phyloP scores from a whole-genome alignment of 1,139 yeast species.

The Yamadazyma spencermartinsiae region DNA sequence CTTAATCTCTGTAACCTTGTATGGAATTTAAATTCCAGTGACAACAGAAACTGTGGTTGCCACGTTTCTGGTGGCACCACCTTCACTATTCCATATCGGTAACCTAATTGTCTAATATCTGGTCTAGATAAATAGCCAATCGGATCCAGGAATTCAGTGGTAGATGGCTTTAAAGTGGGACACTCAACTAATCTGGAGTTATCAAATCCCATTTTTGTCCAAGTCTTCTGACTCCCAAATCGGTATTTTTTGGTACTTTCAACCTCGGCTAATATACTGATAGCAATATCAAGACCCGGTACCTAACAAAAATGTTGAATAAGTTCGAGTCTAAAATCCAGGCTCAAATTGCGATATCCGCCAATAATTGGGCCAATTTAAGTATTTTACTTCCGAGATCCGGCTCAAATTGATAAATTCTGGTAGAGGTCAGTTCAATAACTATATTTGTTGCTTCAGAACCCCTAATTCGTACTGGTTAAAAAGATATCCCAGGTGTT shows the following conservation, averaged over 20 bases:
- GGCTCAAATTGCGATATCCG: not conserved
- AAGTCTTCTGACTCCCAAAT: not conserved
- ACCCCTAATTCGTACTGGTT: no score
- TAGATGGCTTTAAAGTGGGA: slow-evolving; percentile 58
- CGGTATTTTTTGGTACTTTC: not conserved
- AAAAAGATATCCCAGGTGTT: no score
- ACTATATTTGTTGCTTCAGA: no score
- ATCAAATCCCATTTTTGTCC: slow-evolving; percentile 2
- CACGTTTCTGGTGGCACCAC: slow-evolving; percentile 62
- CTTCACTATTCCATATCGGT: slow-evolving; percentile 62
- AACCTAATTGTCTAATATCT: slow-evolving; percentile 53
- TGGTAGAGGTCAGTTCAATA: no score
- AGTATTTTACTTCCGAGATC: no score
- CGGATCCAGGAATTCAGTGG: slow-evolving; percentile 59
- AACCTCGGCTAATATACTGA: not conserved
- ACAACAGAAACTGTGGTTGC: slow-evolving; percentile 54
- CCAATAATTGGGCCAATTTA: no score
- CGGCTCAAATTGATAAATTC: no score
- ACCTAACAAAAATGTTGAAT: no score
- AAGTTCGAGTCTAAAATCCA: no score
- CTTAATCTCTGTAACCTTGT: slow-evolving; percentile 65
- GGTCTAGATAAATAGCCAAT: slow-evolving; percentile 57
- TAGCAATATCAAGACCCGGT: no score
- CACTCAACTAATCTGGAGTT: slow-evolving; percentile 31
- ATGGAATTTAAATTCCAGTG: slow-evolving; percentile 57